Percentiles rank a stretch among this genome's conserved stretches.
These are phyloP conservation scores for Acanthamoeba healyi DNA, from an alignment of 208 protist species.

Conservation along the genomic window DNA sequence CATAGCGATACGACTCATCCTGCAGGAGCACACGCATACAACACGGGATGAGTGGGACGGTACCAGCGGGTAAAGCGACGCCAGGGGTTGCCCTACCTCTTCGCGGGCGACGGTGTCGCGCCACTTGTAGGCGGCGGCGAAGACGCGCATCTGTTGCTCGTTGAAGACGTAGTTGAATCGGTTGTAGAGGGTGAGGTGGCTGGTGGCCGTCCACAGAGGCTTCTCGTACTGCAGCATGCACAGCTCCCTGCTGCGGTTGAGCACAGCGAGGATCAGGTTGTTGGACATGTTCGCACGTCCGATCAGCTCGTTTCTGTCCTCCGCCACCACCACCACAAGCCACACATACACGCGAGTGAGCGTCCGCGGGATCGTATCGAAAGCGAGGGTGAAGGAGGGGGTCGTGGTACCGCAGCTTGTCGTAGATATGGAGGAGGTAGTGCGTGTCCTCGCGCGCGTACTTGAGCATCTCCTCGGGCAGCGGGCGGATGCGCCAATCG, in stretches of 20 bases:
- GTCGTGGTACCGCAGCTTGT: conserved; percentile 80
- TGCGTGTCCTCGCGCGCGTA: conserved; percentile 99
- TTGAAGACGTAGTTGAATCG: conserved; percentile 68
- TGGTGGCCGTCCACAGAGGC: conserved; percentile 90
- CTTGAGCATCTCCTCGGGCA: conserved; percentile 97
- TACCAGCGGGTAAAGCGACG: too few species aligned
- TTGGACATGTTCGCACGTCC: conserved; percentile 83
- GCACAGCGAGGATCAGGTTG: conserved; percentile 93
- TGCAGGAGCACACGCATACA: conserved; percentile 67
- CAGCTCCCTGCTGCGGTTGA: conserved; percentile 85
- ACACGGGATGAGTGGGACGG: too few species aligned
- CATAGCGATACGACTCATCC: conserved; percentile 90
- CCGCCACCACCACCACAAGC: conserved; percentile 93
- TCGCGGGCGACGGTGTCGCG: conserved; percentile 88
- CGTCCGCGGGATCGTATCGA: too few species aligned
- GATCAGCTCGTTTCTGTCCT: conserved; percentile 89
- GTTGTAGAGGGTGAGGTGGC: conserved; percentile 73
- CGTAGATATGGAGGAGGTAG: conserved; percentile 98
- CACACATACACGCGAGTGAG: too few species aligned
- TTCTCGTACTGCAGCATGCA: conserved; percentile 95
- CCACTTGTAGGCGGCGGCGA: conserved; percentile 90
- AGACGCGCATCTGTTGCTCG: conserved; percentile 76
- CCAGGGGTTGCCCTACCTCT: neutral
- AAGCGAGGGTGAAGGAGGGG: conserved; percentile 90
- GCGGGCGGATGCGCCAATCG: conserved; percentile 97